A percentile compares a stretch with the other conserved stretches of the same genome.
phyloP scores from a whole-genome alignment of 768 basidiomycete genomes.

The Mycena olivaceomarginata region DNA sequence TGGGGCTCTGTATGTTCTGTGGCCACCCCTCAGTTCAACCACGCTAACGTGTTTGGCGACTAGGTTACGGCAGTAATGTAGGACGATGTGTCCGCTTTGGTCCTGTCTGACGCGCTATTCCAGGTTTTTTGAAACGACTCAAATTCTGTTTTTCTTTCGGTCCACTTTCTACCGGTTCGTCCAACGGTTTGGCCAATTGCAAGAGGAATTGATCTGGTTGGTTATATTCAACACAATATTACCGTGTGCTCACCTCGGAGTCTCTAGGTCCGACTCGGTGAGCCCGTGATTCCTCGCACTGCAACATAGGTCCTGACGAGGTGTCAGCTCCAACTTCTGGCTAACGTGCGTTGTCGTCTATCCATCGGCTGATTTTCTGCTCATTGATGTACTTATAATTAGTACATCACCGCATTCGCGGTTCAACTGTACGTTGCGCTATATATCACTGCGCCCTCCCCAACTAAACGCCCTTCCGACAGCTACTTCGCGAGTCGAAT shows the following conservation, averaged over 20 bases:
- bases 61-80: constrained; percentile 27
- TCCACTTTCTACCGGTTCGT: constrained; percentile 33
- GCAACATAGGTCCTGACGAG: neutral
- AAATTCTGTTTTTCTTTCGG: constrained; percentile 26
- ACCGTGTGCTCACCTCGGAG: neutral
- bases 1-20: neutral
- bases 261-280: constrained; percentile 35
- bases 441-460: neutral
- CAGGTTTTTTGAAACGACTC: constrained; percentile 36
- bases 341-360: constrained; percentile 18
- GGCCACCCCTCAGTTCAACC: too few relatives aligned
- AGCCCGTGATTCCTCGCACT: neutral
- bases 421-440: constrained; percentile 32
- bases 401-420: constrained; percentile 40
- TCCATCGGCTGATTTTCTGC: neutral
- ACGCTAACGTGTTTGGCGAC: neutral
- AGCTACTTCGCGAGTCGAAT: constrained; percentile 41
- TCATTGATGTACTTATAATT: too few relatives aligned
- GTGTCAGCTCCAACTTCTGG: constrained; percentile 37
- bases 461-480: neutral
- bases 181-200: neutral
- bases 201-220: constrained; percentile 36
- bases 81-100: neutral
- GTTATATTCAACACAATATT: neutral
- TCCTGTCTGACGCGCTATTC: neutral